A percentile compares a stretch with the other conserved stretches of the same genome.
Conservation (phyloP, 495 filamentous ascomycete genomes). For the Antarctomyces pellizariae region DNA sequence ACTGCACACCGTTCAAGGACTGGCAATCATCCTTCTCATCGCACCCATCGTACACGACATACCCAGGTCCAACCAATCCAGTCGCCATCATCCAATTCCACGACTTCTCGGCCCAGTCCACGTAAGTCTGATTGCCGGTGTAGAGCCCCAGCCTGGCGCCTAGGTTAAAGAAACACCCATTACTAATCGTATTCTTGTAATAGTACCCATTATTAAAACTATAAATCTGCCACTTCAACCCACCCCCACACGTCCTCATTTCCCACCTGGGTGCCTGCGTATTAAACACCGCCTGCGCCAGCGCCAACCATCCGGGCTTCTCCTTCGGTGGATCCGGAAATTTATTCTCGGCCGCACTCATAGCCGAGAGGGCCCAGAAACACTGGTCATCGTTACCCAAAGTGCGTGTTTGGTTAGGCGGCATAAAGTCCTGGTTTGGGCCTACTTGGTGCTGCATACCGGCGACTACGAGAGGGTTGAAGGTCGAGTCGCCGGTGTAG, state of each 20-base stretch:
- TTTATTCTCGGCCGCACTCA: slow-evolving; percentile 45
- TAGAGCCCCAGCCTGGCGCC: slow-evolving; percentile 40
- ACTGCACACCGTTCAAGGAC: slow-evolving; percentile 28
- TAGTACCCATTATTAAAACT: slow-evolving; percentile 50
- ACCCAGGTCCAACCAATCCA: slow-evolving; percentile 32
- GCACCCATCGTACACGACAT: slow-evolving; percentile 40
- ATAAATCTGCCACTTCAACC: slow-evolving; percentile 60
- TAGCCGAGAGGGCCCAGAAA: slow-evolving; percentile 47
- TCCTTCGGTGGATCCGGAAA: slow-evolving; percentile 30
- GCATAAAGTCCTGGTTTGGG: slow-evolving; percentile 37
- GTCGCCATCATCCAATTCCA: slow-evolving; percentile 36
- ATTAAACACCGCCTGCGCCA: slow-evolving; percentile 54
- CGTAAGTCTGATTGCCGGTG: slow-evolving; percentile 45
- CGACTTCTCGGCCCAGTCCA: slow-evolving; percentile 35
- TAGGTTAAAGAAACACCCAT: slow-evolving; percentile 24
- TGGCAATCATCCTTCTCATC: slow-evolving; percentile 29
- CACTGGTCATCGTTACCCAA: slow-evolving; percentile 51
- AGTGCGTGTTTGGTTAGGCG: slow-evolving; percentile 27
- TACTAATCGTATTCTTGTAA: slow-evolving; percentile 37
- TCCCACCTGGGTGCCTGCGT: slow-evolving; percentile 36
- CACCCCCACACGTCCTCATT: slow-evolving; percentile 37
- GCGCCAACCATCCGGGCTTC: slow-evolving; percentile 39
- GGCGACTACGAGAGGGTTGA: slow-evolving; percentile 34
- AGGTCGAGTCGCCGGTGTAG: slow-evolving; percentile 41
- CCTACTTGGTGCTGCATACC: slow-evolving; percentile 46